Base-by-base conservation (phyloP, 1,284 basidiomycete species). In the Trichosporon sp. region DNA sequence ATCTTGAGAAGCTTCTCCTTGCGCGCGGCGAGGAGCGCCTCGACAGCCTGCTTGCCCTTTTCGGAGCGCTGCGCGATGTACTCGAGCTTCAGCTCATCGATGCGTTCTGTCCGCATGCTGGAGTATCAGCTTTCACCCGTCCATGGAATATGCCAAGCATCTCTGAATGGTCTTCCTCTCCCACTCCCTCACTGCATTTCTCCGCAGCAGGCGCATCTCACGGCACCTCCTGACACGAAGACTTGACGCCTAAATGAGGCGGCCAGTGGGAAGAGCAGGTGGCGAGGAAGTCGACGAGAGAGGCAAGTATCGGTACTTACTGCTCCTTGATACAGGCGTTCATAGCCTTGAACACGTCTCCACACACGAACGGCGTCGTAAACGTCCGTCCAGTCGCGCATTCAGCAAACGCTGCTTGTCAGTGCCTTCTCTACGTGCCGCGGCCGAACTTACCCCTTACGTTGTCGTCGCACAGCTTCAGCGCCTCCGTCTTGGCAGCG, bases 321-420 rank as follows among this genome's bases (percentile, higher is more conserved):
- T 89, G 94, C 79, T 90, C 89, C 54, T 90, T 80, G 88, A 96
- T 91, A 80, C 94, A 96, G 2, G 88, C 87, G 78, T 94, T 91
- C 71, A 96, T 87, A 11, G 83, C 85, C 77, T 89, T 91, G 73
- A 92, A 88, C 78, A 90, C 87, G 32, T 85, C 85, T 78, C 87
- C 89, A 80, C 94, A 96, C 38, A 89, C 88, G 90, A 93, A 96
- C 10, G 91, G 90, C 31, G 94, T 89, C 2, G 92, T 91, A 71
- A 96, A 85, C 1, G 91, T 93, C 16, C 93, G 88, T 6, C 93
- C 93, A 63, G 88, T 86, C 0, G 91, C 90, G 81, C 94, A 96
- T 21, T 89, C 87, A 21, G 93, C 93, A 79, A 96, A 96, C 46
- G 88, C 94, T 96, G 79, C 4, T 56, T 7, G 51, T 70, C 43